phyloP scores from a whole-genome alignment of 1,284 basidiomycete genomes.

The Leccinum cinnamomeum region DNA sequence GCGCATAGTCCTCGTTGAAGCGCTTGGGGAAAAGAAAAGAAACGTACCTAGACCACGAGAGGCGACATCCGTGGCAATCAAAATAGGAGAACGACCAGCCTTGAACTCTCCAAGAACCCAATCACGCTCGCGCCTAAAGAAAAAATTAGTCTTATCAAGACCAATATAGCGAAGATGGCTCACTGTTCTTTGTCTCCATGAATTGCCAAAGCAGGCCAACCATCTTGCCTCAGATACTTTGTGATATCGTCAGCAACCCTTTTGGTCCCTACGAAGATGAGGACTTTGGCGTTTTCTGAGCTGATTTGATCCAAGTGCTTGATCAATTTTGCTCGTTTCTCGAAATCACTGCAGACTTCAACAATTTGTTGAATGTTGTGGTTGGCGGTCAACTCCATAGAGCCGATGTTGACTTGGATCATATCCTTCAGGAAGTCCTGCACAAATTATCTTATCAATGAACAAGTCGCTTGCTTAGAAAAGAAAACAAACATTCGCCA shows the following conservation, averaged over 20 bases:
- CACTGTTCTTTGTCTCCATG: conserved; percentile 98
- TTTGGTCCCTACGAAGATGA: conserved; percentile 99
- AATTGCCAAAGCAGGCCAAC: conserved; percentile 98
- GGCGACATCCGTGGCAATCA: conserved; percentile 97
- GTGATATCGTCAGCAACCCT: conserved; percentile 98
- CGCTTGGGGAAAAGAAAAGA: conserved; percentile 37
- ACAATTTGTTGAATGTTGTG: conserved; percentile 97
- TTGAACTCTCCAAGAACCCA: conserved; percentile 99
- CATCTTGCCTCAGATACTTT: conserved; percentile 95
- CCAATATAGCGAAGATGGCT: conserved; percentile 35
- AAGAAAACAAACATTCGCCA: conserved; percentile 67
- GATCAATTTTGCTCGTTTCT: conserved; percentile 95
- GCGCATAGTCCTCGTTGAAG: conserved; percentile 28
- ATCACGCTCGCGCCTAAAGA: conserved; percentile 88
- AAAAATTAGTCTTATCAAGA: conserved; percentile 21
- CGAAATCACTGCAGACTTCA: conserved; percentile 97
- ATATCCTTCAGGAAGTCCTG: conserved; percentile 95
- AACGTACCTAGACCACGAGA: conserved; percentile 99
- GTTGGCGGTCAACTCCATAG: conserved; percentile 97
- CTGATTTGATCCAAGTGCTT: conserved; percentile 98
- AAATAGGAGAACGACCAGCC: conserved; percentile 94
- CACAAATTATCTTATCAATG: conserved; percentile 2
- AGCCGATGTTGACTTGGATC: conserved; percentile 99
- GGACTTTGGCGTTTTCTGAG: conserved; percentile 95
- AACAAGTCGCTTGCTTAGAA: background rate